phyloP scores from a whole-genome alignment of 2,329 filamentous ascomycete genomes.

The Penicillium aurantiogriseum region DNA sequence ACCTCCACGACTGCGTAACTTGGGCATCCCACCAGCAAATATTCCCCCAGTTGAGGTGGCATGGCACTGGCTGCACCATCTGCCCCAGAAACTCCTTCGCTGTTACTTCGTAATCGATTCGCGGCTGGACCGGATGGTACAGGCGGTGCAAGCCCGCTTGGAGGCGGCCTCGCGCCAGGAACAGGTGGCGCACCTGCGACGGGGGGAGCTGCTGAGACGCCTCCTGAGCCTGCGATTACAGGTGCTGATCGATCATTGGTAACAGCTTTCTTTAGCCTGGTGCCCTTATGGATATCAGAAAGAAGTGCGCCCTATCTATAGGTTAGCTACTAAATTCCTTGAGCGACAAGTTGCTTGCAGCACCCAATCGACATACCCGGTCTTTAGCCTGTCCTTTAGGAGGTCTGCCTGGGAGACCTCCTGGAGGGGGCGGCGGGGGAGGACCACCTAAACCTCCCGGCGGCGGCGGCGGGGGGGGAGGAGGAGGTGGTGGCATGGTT shows the following conservation, averaged over 20 bases:
- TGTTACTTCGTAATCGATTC: constrained; percentile 77
- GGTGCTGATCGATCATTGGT: constrained; percentile 93
- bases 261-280: constrained; percentile 75
- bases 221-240: constrained; percentile 57
- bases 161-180: constrained; percentile 49
- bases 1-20: constrained; percentile 83
- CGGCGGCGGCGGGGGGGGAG: constrained; percentile 66
- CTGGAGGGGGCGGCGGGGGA: constrained; percentile 61
- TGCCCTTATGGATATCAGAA: constrained; percentile 81
- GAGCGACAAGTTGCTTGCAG: neutral
- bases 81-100: constrained; percentile 54
- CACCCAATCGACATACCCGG: constrained; percentile 56
- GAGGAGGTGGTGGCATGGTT: constrained; percentile 51
- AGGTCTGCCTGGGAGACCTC: constrained; percentile 56
- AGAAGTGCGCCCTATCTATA: constrained; percentile 73
- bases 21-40: constrained; percentile 93
- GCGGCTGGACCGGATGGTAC: constrained; percentile 52
- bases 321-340: constrained; percentile 16
- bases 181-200: constrained; percentile 77
- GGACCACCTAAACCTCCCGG: constrained; percentile 57
- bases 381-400: constrained; percentile 55
- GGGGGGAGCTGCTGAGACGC: constrained; percentile 58
- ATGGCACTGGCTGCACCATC: constrained; percentile 51
- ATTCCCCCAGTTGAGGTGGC: constrained; percentile 77
- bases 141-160: constrained; percentile 31